Conservation (phyloP, 2,329 filamentous ascomycete species). For the Bipolaris sorokiniana region DNA sequence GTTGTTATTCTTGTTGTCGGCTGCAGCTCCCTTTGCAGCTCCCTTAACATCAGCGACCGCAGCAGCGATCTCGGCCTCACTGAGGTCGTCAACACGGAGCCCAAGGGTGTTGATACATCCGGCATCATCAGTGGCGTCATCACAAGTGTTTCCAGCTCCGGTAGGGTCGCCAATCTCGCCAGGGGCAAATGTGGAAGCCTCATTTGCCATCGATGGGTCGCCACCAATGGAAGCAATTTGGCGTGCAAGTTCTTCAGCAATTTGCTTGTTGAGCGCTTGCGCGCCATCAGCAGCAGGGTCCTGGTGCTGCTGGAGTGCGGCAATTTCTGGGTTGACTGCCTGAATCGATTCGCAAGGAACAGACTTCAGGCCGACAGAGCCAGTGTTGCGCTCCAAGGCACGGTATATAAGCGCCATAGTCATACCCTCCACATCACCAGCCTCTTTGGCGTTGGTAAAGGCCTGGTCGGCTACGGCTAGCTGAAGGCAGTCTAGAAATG, state of each 20-base stretch:
- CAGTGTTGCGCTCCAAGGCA: slow-evolving; percentile 67
- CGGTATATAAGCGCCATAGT: slow-evolving; percentile 61
- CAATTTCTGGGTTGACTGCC: slow-evolving; percentile 70
- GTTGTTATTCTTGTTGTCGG: neutral
- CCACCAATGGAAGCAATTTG: slow-evolving; percentile 68
- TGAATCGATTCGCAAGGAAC: slow-evolving; percentile 61
- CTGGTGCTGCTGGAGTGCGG: slow-evolving; percentile 68
- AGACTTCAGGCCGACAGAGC: slow-evolving; percentile 62
- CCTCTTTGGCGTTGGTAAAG: slow-evolving; percentile 65
- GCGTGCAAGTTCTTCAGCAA: slow-evolving; percentile 64
- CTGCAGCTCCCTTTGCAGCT: neutral
- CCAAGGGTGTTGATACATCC: slow-evolving; percentile 63
- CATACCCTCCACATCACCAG: slow-evolving; percentile 61
- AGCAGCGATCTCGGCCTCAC: slow-evolving; percentile 58
- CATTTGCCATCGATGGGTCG: slow-evolving; percentile 66
- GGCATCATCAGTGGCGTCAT: slow-evolving; percentile 54
- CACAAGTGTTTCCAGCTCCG: slow-evolving; percentile 60
- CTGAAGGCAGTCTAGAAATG: slow-evolving; percentile 60
- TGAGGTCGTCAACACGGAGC: slow-evolving; percentile 62
- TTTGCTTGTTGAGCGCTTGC: slow-evolving; percentile 64
- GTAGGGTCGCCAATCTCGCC: slow-evolving; percentile 62
- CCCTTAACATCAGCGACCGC: slow-evolving; percentile 50
- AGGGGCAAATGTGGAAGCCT: slow-evolving; percentile 68
- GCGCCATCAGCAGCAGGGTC: slow-evolving; percentile 68
- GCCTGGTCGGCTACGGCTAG: slow-evolving; percentile 64